These are phyloP conservation scores for Collybia sordida DNA, from an alignment of 768 basidiomycete species.

Conservation along the genomic window DNA sequence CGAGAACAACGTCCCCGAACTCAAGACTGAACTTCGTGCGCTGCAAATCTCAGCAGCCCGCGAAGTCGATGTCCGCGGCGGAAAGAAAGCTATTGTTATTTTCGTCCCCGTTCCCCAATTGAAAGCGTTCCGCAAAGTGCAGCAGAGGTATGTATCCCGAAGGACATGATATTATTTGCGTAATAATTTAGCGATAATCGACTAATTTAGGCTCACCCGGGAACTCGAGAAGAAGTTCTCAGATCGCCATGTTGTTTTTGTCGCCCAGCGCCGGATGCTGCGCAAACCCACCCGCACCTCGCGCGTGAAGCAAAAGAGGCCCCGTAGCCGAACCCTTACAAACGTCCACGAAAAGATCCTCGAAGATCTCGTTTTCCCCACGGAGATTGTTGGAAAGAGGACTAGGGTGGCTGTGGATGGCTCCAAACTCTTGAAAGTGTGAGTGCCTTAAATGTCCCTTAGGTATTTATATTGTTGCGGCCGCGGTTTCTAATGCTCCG, in stretches of 20 bases:
- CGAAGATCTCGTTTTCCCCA: slow-evolving; percentile 98
- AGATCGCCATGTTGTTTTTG: slow-evolving; percentile 97
- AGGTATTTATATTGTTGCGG: slow-evolving; percentile 5
- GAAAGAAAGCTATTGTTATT: slow-evolving; percentile 98
- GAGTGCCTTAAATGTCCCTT: slow-evolving; percentile 41
- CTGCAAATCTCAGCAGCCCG: slow-evolving; percentile 98
- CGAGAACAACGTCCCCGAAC: slow-evolving; percentile 97
- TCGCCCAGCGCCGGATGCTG: slow-evolving; percentile 98
- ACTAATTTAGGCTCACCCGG: slow-evolving; percentile 76
- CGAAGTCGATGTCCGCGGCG: slow-evolving; percentile 98
- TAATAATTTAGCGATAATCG: slow-evolving; percentile 10
- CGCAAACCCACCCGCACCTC: slow-evolving; percentile 95
- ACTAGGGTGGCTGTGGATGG: slow-evolving; percentile 93
- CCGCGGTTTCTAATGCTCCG: slow-evolving; percentile 14
- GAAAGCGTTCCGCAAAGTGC: slow-evolving; percentile 98
- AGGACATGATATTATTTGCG: slow-evolving; percentile 5
- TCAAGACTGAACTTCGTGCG: slow-evolving; percentile 93
- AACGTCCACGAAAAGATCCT: slow-evolving; percentile 97
- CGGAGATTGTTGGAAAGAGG: slow-evolving; percentile 98
- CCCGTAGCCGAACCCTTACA: slow-evolving; percentile 95
- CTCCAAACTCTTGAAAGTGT: slow-evolving; percentile 97
- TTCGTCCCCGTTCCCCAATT: slow-evolving; percentile 97
- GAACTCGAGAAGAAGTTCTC: slow-evolving; percentile 99
- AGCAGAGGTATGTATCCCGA: slow-evolving; percentile 70
- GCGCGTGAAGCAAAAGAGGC: slow-evolving; percentile 93